phyloP scores from a whole-genome alignment of 2,329 filamentous ascomycete species.

The Talaromyces sp. region DNA sequence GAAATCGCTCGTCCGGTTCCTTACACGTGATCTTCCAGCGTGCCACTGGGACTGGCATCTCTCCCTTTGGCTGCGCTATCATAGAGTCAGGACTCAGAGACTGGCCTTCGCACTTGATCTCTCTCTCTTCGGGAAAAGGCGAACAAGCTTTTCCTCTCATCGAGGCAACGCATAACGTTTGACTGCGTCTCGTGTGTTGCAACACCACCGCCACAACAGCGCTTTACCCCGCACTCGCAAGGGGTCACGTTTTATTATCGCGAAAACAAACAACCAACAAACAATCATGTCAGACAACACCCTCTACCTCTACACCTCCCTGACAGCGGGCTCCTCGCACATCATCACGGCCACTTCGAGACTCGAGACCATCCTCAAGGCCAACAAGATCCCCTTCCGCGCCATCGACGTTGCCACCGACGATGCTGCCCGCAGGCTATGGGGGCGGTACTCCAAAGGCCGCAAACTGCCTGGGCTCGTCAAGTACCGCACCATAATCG shows the following conservation, averaged over 20 bases:
- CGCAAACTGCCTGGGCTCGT: conserved; percentile 85
- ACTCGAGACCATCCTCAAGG: conserved; percentile 91
- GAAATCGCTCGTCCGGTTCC: neutral
- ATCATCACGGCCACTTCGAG: conserved; percentile 94
- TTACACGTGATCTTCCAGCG: neutral
- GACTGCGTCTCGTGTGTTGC: neutral
- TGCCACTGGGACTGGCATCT: too few relatives aligned
- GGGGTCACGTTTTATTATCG: neutral
- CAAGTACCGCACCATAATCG: conserved; percentile 77
- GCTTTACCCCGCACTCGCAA: neutral
- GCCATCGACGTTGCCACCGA: conserved; percentile 88
- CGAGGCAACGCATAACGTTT: neutral
- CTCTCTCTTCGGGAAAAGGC: neutral
- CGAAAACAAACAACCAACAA: neutral
- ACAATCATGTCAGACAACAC: conserved; percentile 42
- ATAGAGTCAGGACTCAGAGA: neutral
- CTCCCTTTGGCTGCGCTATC: neutral
- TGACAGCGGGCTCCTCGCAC: conserved; percentile 91
- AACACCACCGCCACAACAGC: neutral
- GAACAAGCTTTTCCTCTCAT: neutral
- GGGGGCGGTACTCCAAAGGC: conserved; percentile 76
- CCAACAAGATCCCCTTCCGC: conserved; percentile 90
- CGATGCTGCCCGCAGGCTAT: conserved; percentile 80
- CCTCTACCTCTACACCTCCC: conserved; percentile 91
- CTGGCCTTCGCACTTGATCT: neutral